Evolutionary conservation across 768 basidiomycete species (phyloP), one percentile per base, ranked within the genome.

Genomic region (Rubroboletus satanas): DNA sequence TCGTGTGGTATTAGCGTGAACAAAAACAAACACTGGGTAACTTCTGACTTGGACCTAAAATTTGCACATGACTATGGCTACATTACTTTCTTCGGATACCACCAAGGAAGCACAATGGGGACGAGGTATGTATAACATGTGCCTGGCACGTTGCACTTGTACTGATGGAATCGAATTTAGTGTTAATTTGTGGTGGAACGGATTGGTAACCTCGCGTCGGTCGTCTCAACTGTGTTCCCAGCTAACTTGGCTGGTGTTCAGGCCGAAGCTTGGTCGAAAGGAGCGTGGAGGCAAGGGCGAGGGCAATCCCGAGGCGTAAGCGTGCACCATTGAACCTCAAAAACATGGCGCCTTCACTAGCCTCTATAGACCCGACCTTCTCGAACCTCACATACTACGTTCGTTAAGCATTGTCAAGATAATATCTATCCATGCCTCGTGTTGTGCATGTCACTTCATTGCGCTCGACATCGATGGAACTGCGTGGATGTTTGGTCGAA

Each of bases 401-500:
- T 90, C 93, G 0, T 76, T 98, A 32, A 79, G 83, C 67, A 94
- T 95, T 68, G 78, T 95, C 72, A 83, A 85, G 66, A 77, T 80
- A 10, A 72, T 76, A 21, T 88, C 87, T 8, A 72, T 94, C 49
- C 85, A 94, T 69, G 79, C 89, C 10, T 87, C 88, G 2, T 90
- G 88, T 62, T 79, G 75, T 10, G 83, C 83, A 7, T 92, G 88
- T 65, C 90, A 93, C 66, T 85, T 82, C 62, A 82, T 93, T 39
- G 83, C 77, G 14, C 69, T 94, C 58, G 89, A 90, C 73, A 61
- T 79, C 23, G 79, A 85, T 49, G 93, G 93, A 7, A 78, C 81
- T 37, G 96, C 93, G 9, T 94, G 92, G 86, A 71, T 98, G 62
- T 91, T 95, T 66, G 96, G 96, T 7, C 84, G 93, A 50, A 93